phyloP scores from a whole-genome alignment of 2,329 filamentous ascomycete genomes.

The Lasiodiplodia citricola region DNA sequence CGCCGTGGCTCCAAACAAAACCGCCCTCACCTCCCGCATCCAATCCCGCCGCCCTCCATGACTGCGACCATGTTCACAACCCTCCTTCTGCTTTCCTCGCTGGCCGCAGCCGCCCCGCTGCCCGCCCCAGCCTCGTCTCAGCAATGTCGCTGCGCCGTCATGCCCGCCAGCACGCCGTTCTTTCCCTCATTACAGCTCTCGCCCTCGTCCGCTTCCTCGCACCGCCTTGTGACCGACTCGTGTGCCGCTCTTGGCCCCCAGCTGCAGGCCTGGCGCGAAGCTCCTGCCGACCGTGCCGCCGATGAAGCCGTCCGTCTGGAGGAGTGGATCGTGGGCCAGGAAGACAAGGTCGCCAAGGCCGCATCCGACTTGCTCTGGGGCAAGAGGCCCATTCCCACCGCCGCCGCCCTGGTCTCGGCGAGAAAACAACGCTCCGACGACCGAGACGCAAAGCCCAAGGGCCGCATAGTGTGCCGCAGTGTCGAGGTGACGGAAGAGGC shows the following conservation, averaged over 20 bases:
- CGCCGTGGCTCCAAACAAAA: not conserved
- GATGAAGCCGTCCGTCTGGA: constrained; percentile 8
- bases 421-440: constrained; percentile 9
- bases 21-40: not conserved
- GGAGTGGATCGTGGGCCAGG: constrained; percentile 9
- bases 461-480: constrained; percentile 22
- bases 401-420: constrained; percentile 4
- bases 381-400: constrained; percentile 21
- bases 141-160: constrained; percentile 25
- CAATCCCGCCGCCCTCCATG: constrained; percentile 2
- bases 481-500: constrained; percentile 20
- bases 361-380: constrained; percentile 22
- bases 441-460: not conserved
- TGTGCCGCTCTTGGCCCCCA: constrained; percentile 22
- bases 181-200: constrained; percentile 15
- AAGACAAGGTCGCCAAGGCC: constrained; percentile 10
- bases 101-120: constrained; percentile 20
- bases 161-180: constrained; percentile 23
- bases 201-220: constrained; percentile 10
- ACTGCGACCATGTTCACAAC: not conserved
- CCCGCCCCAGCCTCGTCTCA: not conserved
- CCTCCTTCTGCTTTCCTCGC: constrained; percentile 17
- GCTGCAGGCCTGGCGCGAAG: constrained; percentile 22
- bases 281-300: constrained; percentile 8
- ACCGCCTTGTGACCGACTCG: constrained; percentile 16